Percentiles rank a stretch among this genome's conserved stretches.
Conservation (phyloP, 495 filamentous ascomycete genomes). For the Halenospora varia region DNA sequence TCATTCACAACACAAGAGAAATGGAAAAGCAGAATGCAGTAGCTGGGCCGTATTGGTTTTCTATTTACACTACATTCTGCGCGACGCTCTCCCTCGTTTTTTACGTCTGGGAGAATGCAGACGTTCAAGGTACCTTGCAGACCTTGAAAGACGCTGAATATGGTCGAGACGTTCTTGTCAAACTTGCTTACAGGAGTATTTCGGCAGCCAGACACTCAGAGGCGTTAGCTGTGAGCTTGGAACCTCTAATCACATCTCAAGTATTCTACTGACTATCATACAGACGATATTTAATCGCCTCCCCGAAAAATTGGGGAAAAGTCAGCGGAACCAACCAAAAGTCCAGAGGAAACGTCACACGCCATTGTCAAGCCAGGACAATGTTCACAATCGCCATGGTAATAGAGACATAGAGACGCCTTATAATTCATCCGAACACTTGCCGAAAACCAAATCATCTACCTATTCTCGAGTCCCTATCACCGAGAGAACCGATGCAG, state of each 20-base stretch:
- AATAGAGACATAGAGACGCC: neutral
- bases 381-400: neutral
- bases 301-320: conserved; percentile 9
- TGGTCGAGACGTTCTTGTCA: conserved; percentile 9
- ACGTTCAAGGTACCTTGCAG: conserved; percentile 11
- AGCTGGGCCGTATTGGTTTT: conserved; percentile 73
- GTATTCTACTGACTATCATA: conserved; percentile 2
- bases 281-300: conserved; percentile 12
- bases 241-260: neutral
- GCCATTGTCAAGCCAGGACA: neutral
- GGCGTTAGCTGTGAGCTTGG: conserved; percentile 8
- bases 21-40: conserved; percentile 67
- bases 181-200: conserved; percentile 11
- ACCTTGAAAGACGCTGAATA: conserved; percentile 16
- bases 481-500: neutral
- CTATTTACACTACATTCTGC: conserved; percentile 73
- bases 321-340: conserved; percentile 6
- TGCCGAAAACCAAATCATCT: neutral
- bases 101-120: conserved; percentile 14
- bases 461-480: neutral
- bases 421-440: neutral
- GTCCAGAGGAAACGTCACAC: conserved; percentile 4
- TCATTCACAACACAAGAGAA: conserved; percentile 65
- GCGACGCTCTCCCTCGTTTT: conserved; percentile 9
- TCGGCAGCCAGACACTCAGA: conserved; percentile 9